Evolutionary conservation across 805 yeast species (phyloP).

Genomic region (Clavispora carvajalis): DNA sequence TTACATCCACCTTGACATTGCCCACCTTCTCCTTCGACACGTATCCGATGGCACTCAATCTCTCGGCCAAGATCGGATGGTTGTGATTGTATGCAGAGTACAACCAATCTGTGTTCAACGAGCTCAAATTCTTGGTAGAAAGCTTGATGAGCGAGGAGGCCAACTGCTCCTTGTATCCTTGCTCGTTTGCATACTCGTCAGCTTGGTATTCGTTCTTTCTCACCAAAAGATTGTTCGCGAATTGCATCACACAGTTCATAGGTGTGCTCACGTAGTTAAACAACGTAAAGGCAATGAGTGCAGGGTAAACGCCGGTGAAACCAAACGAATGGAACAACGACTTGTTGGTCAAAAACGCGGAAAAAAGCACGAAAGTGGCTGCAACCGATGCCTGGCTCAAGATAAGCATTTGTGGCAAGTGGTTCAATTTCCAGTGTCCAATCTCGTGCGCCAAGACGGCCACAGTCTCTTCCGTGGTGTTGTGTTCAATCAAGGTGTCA

Average conservation of each 20-base stretch:
- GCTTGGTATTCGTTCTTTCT: constrained; percentile 94
- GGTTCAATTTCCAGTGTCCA: constrained; percentile 95
- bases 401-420: constrained; percentile 70
- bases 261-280: constrained; percentile 80
- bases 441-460: constrained; percentile 98
- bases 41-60: constrained; percentile 69
- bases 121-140: constrained; percentile 73
- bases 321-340: constrained; percentile 80
- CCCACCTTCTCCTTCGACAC: constrained; percentile 35
- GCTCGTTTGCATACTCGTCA: constrained; percentile 73
- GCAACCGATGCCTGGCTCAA: constrained; percentile 62
- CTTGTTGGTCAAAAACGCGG: constrained; percentile 72
- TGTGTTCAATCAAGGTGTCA: constrained; percentile 83
- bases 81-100: constrained; percentile 85
- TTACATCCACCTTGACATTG: constrained; percentile 16
- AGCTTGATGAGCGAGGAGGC: constrained; percentile 68
- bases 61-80: constrained; percentile 89
- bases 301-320: constrained; percentile 59
- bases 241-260: constrained; percentile 61
- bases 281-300: constrained; percentile 73
- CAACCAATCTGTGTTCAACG: constrained; percentile 86
- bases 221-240: constrained; percentile 61
- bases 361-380: constrained; percentile 64
- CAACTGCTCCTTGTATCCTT: constrained; percentile 67
- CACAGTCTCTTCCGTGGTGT: constrained; percentile 72